Base-by-base conservation (phyloP, 1,139 yeast genomes). In the Fermentozyma sake region DNA sequence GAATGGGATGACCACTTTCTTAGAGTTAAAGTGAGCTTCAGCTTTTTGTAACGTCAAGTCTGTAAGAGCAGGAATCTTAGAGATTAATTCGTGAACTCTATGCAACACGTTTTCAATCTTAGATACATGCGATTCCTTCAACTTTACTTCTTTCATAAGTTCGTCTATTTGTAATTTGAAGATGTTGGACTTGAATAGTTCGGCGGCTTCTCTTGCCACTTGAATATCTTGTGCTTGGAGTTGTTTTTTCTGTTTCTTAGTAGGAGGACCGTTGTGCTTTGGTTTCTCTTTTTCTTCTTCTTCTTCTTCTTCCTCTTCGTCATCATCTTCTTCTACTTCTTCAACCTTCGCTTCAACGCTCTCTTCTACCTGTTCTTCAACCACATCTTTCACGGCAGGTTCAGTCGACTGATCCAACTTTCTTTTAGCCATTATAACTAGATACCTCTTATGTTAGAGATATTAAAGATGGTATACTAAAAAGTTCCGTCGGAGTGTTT, bases 111-210 rank as follows among this genome's bases (percentile, higher is more conserved):
- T 82, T 48, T 87, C 95, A 29, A 87, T 75, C 30, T 68, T 65
- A 29, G 73, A 56, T 22, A 81, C 72, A 46, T 80, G 79, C 14
- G 72, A 58, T 13, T 84, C 93, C 45, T 83, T 83, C 24, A 87
- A 57, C 41, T 75, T 75, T 24, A 89, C 72, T 52, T 87, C 96
- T 40, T 76, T 74, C 47, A 91, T 62, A 22, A 91, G 65, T 50
- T 89, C 97, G 54, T 89, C 98, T 31, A 89, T 87, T 58, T 91
- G 95, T 33, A 91, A 62, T 55, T 91, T 91, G 74, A 91, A 89
- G 33, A 91, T 86, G 55, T 89, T 89, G 9, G 96, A 86, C 49
- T 87, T 86, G 73, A 89, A 91, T 27, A 89, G 62, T 50, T 87
- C 96, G 0, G 95, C 93, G 0, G 97, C 84, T 52, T 89, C 96